Percentiles rank a stretch among this genome's conserved stretches.
Evolutionary conservation across 2,329 filamentous ascomycete genomes (phyloP).

Genomic region (Alternaria novae-zelandiae): DNA sequence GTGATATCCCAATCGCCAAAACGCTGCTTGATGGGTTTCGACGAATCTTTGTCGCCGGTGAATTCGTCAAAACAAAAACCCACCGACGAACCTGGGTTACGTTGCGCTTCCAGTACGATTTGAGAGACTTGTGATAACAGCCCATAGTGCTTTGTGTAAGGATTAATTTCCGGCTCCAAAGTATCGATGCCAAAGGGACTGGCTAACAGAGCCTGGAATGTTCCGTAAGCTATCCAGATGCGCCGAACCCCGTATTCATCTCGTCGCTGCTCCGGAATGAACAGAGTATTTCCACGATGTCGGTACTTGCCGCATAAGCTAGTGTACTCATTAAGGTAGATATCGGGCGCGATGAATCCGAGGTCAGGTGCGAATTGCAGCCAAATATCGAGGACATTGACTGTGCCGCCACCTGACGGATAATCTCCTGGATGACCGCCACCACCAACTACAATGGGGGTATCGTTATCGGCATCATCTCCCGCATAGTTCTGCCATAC

Average conservation of each 20-base stretch:
- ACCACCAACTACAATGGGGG: slow-evolving; percentile 52
- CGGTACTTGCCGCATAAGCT: slow-evolving; percentile 53
- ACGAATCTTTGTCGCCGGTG: slow-evolving; percentile 30
- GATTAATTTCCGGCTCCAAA: slow-evolving; percentile 33
- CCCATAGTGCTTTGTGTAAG: slow-evolving; percentile 51
- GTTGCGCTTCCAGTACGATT: slow-evolving; percentile 48
- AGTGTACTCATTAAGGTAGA: slow-evolving; percentile 59
- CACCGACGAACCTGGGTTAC: slow-evolving; percentile 34
- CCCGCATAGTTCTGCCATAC: slow-evolving; percentile 54
- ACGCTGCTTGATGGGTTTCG: slow-evolving; percentile 34
- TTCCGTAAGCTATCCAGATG: slow-evolving; percentile 35
- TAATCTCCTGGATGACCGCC: slow-evolving; percentile 55
- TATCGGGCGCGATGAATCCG: slow-evolving; percentile 57
- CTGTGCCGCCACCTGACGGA: slow-evolving; percentile 53
- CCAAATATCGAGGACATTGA: slow-evolving; percentile 50
- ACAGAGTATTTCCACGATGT: slow-evolving; percentile 54
- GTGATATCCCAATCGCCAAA: slow-evolving; percentile 49
- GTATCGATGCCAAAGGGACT: slow-evolving; percentile 51
- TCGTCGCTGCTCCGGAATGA: slow-evolving; percentile 61
- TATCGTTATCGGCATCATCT: slow-evolving; percentile 20
- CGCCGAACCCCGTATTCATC: slow-evolving; percentile 49
- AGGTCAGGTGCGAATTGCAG: slow-evolving; percentile 54
- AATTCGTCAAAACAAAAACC: slow-evolving; percentile 56
- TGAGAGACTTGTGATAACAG: slow-evolving; percentile 47
- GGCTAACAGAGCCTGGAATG: slow-evolving; percentile 26